Base-by-base conservation (phyloP, 768 basidiomycete genomes). In the Pisolithus microcarpus region DNA sequence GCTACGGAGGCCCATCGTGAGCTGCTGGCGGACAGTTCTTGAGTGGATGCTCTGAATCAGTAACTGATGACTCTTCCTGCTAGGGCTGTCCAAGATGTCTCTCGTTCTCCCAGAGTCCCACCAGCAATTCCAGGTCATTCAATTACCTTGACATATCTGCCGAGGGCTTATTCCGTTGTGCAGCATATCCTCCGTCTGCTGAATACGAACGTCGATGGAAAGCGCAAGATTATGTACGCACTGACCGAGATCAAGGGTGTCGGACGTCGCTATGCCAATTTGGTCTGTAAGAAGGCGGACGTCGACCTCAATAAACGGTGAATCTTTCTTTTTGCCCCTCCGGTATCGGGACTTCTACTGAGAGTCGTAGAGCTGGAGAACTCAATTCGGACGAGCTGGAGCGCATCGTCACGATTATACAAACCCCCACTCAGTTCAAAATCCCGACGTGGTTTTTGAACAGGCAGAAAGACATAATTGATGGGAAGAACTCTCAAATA, bases 211-310 rank as follows among this genome's bases (percentile, higher is more conserved):
- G 96, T 99, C 60, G 95, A 98, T 72, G 96, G 96, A 61, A 94
- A 95, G 70, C 85, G 96, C 63, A 99, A 99, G 78, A 87, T 99
- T 72, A 97, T 92, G 89, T 98, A 92, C 71, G 95, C 96, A 64
- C 71, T 98, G 77, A 98, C 96, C 44, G 96, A 99, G 78, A 99
- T 99, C 81, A 98, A 98, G 81, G 96, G 96, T 83, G 96, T 99
- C 54, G 96, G 96, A 64, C 87, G 96, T 58, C 88, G 96, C 49
- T 99, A 98, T 75, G 85, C 96, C 67, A 98, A 98, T 76, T 74
- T 98, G 64, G 95, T 98, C 61, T 98, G 96, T 84, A 98, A 98
- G 76, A 99, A 99, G 79, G 96, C 96, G 55, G 96, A 98, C 75
- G 91, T 99, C 38, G 95, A 98, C 67, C 82, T 99, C 55, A 91